phyloP scores from a whole-genome alignment of 305 asterid genomes.

The Andrographis paniculata region DNA sequence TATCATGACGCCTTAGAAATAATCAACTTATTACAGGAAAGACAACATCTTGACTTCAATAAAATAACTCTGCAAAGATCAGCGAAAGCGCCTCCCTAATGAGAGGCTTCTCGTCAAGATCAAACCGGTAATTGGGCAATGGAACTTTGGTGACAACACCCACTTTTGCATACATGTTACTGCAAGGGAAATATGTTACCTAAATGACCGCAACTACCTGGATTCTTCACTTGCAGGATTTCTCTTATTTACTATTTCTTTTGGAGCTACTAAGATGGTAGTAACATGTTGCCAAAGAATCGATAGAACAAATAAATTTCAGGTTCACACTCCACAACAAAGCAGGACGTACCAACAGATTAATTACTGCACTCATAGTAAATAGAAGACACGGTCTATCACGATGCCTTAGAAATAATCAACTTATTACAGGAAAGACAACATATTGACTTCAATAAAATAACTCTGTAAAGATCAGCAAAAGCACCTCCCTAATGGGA shows the following conservation, averaged over 20 bases:
- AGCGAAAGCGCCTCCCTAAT: slow-evolving; percentile 73
- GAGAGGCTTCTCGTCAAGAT: slow-evolving; percentile 94
- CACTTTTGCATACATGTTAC: slow-evolving; percentile 68
- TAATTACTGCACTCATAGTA: background rate
- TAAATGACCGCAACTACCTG: too few relatives aligned
- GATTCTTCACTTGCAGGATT: too few relatives aligned
- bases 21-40: slow-evolving; percentile 10
- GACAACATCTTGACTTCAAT: slow-evolving; percentile 1
- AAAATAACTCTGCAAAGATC: slow-evolving; percentile 15
- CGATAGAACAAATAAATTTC: too few relatives aligned
- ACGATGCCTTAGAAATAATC: slow-evolving; percentile 11
- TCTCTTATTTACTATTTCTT: too few relatives aligned
- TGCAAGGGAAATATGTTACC: slow-evolving; percentile 38
- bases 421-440: slow-evolving; percentile 10
- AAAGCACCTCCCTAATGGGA: slow-evolving; percentile 88
- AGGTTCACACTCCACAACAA: slow-evolving; percentile 10
- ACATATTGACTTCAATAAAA: slow-evolving; percentile 6
- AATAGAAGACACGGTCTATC: slow-evolving; percentile 11
- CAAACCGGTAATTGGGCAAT: slow-evolving; percentile 88
- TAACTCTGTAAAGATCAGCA: slow-evolving; percentile 16
- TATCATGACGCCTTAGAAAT: slow-evolving; percentile 11
- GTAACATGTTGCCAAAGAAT: too few relatives aligned
- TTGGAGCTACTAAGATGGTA: too few relatives aligned
- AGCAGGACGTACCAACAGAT: slow-evolving; percentile 1
- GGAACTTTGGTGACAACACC: slow-evolving; percentile 92